Percentiles rank a stretch among this genome's conserved stretches.
phyloP scores from a whole-genome alignment of 345 rosid species.

The Populus nigra region DNA sequence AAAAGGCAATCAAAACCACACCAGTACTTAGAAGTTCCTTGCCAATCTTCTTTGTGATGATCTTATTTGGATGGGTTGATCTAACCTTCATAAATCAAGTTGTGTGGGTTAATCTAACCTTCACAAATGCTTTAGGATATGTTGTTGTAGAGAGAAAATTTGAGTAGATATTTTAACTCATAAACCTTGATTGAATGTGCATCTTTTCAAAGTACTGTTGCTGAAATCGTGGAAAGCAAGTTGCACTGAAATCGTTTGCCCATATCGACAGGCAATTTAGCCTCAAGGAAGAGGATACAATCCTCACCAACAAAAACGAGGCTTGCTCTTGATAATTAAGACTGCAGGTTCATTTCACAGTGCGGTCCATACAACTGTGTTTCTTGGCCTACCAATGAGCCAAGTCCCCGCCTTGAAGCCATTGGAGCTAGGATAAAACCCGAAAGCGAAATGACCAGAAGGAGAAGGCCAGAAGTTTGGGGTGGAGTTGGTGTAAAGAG shows the following conservation, averaged over 20 bases:
- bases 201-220: too few species aligned
- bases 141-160: too few species aligned
- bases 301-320: neutral
- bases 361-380: neutral
- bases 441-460: neutral
- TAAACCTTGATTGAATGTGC: too few species aligned
- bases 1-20: constrained; percentile 5
- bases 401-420: constrained; percentile 5
- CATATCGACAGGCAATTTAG: too few species aligned
- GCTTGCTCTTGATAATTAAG: neutral
- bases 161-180: too few species aligned
- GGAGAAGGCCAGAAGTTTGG: constrained; percentile 10
- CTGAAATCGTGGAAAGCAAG: too few species aligned
- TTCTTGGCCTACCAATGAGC: constrained; percentile 5
- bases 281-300: too few species aligned
- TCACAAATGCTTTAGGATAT: too few species aligned
- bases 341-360: neutral
- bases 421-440: neutral
- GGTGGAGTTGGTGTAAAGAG: constrained; percentile 8
- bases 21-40: neutral
- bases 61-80: neutral
- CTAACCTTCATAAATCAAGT: neutral
- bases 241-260: too few species aligned
- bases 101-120: too few species aligned
- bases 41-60: neutral